phyloP scores from a whole-genome alignment of 2,329 filamentous ascomycete species.

The Cladosporium austrohemisphaericum region DNA sequence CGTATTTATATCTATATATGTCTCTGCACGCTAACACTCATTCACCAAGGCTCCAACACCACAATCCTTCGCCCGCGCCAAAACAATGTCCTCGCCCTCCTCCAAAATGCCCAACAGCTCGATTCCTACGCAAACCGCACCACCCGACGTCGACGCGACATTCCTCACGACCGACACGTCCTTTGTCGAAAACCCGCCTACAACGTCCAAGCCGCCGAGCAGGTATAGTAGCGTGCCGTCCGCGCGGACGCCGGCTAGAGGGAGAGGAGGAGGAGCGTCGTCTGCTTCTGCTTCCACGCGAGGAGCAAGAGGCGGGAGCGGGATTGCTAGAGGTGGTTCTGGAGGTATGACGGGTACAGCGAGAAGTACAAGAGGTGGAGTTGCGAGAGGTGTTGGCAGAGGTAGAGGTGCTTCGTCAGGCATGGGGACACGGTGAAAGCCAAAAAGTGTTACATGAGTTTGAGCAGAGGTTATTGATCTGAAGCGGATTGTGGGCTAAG shows the following conservation, averaged over 20 bases:
- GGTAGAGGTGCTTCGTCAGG: constrained; percentile 33
- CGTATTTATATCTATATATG: too few relatives aligned
- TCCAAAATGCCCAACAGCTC: neutral
- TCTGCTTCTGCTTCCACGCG: constrained; percentile 19
- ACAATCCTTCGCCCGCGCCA: constrained; percentile 68
- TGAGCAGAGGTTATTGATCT: too few relatives aligned
- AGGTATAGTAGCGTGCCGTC: constrained; percentile 35
- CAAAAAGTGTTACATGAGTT: too few relatives aligned
- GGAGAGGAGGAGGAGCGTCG: constrained; percentile 30
- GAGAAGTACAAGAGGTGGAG: constrained; percentile 7
- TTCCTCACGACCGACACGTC: constrained; percentile 92
- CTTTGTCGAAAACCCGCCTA: constrained; percentile 79
- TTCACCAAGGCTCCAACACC: constrained; percentile 70
- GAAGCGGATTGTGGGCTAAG: too few relatives aligned
- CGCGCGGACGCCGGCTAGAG: constrained; percentile 34
- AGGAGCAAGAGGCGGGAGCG: constrained; percentile 25
- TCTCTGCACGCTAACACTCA: neutral
- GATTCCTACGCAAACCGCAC: constrained; percentile 7
- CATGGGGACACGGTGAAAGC: too few relatives aligned
- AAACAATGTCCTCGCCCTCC: constrained; percentile 6
- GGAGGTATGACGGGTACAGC: constrained; percentile 1
- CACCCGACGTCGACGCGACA: constrained; percentile 58
- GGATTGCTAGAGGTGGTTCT: constrained; percentile 24
- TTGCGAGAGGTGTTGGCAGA: constrained; percentile 26
- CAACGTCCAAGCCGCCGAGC: constrained; percentile 46